Evolutionary conservation across 176 grass and related monocot species (phyloP), one percentile per base, ranked within the genome.

Genomic region (Avena insularis): DNA sequence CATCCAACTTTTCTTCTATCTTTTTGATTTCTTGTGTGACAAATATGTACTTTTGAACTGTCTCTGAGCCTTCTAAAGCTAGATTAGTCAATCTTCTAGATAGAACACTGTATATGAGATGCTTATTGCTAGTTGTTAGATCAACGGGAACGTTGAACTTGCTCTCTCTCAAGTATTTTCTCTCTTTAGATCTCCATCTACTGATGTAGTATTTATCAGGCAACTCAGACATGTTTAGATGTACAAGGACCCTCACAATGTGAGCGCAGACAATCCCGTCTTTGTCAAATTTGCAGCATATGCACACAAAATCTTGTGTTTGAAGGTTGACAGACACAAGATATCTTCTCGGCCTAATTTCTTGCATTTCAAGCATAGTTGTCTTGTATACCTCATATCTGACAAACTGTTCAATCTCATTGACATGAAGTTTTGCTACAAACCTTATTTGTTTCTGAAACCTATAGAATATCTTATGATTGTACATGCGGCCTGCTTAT

Each of bases 291-390:
- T 54, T 77, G 0, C 4, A 0, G 0, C 10, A 0, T 47, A 47
- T 47, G 8, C 46, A 47, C 38, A 6, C 5, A 40, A 40, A 40
- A 40, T 40, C 38, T 40, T 40, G 38, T 40, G 38, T 40, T 40
- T 40, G 38, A 40, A 19, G 4, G 5, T 29, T 2, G 2, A 49
- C 29, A 4, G 2, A 0, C 0, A 76, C 73, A 9, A 17, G 4
- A 1, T 9, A 76, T 2, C 0, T 76, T 0, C 73, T 17, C 0
- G 27, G 14, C 1, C 14, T 17, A 0, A 17, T 1, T 15, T 9
- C 1, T 1, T 16, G 8, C 0, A 16, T 40, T 1, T 9, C 25
- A 1, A 9, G 48, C 2, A 53, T 54, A 0, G 6, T 7, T 33
- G 21, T 16, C 5, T 55, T 16, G 25, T 53, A 77, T 0, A 56